phyloP scores from a whole-genome alignment of 1,284 basidiomycete species.

The Puccinia triticina region DNA sequence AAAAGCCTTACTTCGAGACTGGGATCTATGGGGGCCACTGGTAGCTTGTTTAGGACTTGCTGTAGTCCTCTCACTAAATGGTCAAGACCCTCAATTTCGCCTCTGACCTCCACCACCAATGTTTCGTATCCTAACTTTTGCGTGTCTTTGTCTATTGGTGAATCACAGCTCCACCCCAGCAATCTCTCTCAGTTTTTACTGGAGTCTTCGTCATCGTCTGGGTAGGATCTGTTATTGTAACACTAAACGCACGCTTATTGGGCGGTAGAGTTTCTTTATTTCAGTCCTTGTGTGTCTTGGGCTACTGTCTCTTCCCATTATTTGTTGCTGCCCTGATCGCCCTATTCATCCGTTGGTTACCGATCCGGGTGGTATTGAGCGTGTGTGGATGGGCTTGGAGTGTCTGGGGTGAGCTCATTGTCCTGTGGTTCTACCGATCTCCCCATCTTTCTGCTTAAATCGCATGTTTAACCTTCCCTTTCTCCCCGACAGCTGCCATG shows the following conservation, averaged over 20 bases:
- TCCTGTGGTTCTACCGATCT: slow-evolving; percentile 4
- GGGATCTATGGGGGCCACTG: slow-evolving; percentile 94
- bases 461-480: slow-evolving; percentile 7
- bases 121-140: background rate
- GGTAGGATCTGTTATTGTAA: slow-evolving; percentile 82
- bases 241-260: slow-evolving; percentile 90
- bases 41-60: slow-evolving; percentile 80
- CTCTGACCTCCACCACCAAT: background rate
- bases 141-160: background rate
- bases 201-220: slow-evolving; percentile 88
- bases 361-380: slow-evolving; percentile 79
- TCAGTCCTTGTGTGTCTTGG: slow-evolving; percentile 87
- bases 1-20: slow-evolving; percentile 75
- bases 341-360: slow-evolving; percentile 81
- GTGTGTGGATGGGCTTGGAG: slow-evolving; percentile 87
- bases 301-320: slow-evolving; percentile 85
- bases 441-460: background rate
- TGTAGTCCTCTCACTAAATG: slow-evolving; percentile 81
- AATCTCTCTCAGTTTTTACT: slow-evolving; percentile 85
- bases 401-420: slow-evolving; percentile 75
- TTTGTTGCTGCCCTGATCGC: slow-evolving; percentile 83
- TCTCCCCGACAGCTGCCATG: slow-evolving; percentile 70
- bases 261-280: slow-evolving; percentile 95
- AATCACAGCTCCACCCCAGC: slow-evolving; percentile 71
- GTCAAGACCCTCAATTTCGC: slow-evolving; percentile 64